Conservation (phyloP, 2,329 filamentous ascomycete species). For the Sporothrix curviconia region DNA sequence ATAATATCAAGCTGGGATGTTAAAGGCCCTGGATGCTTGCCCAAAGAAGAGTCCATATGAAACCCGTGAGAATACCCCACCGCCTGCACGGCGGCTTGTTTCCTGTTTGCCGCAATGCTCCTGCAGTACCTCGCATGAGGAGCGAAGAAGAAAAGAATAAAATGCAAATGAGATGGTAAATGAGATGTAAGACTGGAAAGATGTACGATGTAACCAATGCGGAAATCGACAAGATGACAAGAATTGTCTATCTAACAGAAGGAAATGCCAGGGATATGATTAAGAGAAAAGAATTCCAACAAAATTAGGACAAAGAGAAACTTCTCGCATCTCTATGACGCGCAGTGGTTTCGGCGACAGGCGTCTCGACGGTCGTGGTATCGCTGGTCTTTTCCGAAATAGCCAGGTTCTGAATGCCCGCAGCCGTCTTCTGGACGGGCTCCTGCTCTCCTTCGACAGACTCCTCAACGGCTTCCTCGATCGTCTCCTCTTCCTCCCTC, state of each 20-base stretch:
- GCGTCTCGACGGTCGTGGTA: not conserved
- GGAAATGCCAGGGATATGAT: not conserved
- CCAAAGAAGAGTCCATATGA: not conserved
- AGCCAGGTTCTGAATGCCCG: constrained; percentile 9
- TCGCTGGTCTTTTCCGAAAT: constrained; percentile 14
- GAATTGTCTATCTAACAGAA: not conserved
- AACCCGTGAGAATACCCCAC: no score
- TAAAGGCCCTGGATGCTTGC: no score
- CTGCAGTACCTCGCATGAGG: not conserved
- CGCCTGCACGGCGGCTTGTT: no score
- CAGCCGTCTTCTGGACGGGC: not conserved
- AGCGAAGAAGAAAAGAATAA: not conserved
- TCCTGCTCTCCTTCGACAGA: constrained; percentile 5
- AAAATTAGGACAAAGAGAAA: no score
- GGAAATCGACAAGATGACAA: not conserved
- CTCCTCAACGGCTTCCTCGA: not conserved
- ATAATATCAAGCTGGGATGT: no score
- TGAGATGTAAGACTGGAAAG: not conserved
- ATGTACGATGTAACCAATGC: not conserved
- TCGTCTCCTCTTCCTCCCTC: not conserved
- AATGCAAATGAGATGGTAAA: not conserved
- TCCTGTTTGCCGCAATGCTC: not conserved
- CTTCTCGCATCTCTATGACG: not conserved
- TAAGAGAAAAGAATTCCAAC: not conserved
- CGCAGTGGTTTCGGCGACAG: not conserved